These are phyloP conservation scores for Candida glucosophila DNA, from an alignment of 1,139 yeast genomes.

Conservation along the genomic window DNA sequence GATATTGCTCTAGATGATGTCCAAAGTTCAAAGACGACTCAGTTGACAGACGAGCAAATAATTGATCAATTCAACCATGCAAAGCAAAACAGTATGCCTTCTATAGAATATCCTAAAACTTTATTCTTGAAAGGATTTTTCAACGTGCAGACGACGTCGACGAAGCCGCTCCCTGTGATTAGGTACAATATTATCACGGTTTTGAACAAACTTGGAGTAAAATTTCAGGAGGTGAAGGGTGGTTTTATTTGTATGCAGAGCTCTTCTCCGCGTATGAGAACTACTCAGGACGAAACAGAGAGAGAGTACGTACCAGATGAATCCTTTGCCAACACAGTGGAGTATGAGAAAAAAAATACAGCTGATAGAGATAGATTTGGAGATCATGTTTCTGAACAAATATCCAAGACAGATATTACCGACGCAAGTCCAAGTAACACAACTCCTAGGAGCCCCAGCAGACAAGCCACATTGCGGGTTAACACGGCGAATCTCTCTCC, in stretches of 20 bases:
- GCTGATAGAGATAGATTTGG: slow-evolving; percentile 35
- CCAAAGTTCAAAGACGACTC: slow-evolving; percentile 27
- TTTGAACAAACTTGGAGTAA: slow-evolving; percentile 68
- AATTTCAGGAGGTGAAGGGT: slow-evolving; percentile 85
- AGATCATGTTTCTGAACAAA: slow-evolving; percentile 28
- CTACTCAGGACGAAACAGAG: slow-evolving; percentile 3
- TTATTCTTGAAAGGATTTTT: slow-evolving; percentile 90
- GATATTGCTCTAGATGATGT: slow-evolving; percentile 49
- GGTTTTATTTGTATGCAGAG: slow-evolving; percentile 83
- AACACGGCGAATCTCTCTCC: slow-evolving; percentile 22
- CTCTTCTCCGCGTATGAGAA: slow-evolving; percentile 30
- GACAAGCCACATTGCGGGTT: slow-evolving; percentile 32
- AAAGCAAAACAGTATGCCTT: slow-evolving; percentile 80
- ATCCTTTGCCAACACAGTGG: slow-evolving; percentile 13
- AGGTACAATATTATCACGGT: slow-evolving; percentile 79
- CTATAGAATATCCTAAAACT: slow-evolving; percentile 88
- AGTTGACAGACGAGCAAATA: slow-evolving; percentile 53
- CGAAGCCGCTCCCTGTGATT: slow-evolving; percentile 83
- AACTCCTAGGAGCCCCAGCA: slow-evolving; percentile 19
- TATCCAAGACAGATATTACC: not conserved
- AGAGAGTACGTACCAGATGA: slow-evolving; percentile 8
- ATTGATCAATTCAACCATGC: slow-evolving; percentile 62
- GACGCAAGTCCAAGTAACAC: slow-evolving; percentile 4
- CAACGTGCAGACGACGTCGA: slow-evolving; percentile 91
- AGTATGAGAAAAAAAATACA: slow-evolving; percentile 18